Base-by-base conservation (phyloP, 768 basidiomycete species). In the Brasilioporus rufonigricans region DNA sequence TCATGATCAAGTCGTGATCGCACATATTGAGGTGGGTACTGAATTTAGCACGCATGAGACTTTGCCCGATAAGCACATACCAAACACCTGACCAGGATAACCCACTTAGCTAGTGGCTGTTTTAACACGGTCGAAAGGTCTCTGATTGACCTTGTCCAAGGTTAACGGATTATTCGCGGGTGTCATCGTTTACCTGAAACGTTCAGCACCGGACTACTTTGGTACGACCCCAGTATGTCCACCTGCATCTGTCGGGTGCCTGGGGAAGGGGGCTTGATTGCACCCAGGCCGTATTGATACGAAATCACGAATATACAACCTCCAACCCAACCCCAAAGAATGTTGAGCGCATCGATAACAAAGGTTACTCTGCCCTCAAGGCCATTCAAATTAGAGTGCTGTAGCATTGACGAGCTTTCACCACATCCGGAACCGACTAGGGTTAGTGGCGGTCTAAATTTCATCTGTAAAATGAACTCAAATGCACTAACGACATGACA, bases 21-120 rank as follows among this genome's bases (percentile, higher is more conserved):
- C 26, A 56, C 44, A 38, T 55, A 41, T 56, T 36, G 53, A 56
- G 55, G 58, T 48, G 52, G 11, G 53, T 51, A 44, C 52, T 40
- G 26, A 40, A 43, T 47, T 54, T 66, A 57, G 57, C 50, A 45
- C 16, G 16, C 44, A 50, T 53, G 50, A 7, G 57, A 57, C 57
- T 36, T 45, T 50, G 16, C 57, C 57, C 8, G 52, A 66, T 57
- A 61, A 58, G 67, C 48, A 58, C 61, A 55, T 66, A 55, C 53
- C 50, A 36, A 50, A 53, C 66, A 61, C 57, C 52, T 67, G 65
- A 67, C 56, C 45, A 52, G 46, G 59, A 54, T 61, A 68, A 68
- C 58, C 47, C 50, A 39, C 61, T 60, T 62, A 48, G 53, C 60
- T 60, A 40, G 41, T 44, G 23, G 9, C 18, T 39, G 26, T 56